These are phyloP conservation scores for Nothophaeocryptopus gaeumannii DNA, from an alignment of 2,329 filamentous ascomycete genomes.

Conservation along the genomic window DNA sequence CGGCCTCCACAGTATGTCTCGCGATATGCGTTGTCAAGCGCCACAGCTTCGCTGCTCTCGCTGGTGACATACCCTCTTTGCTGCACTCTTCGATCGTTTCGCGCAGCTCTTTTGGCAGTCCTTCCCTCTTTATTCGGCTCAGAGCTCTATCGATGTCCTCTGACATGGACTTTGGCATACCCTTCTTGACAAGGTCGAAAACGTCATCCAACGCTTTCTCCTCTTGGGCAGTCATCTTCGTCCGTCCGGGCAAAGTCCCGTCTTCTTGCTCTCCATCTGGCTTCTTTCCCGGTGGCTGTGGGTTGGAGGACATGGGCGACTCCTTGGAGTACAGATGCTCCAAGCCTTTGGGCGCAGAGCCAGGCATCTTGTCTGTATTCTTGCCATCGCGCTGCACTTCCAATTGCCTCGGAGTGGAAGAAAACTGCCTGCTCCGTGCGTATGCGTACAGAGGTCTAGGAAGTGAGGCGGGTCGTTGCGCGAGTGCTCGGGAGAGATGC, in stretches of 20 bases:
- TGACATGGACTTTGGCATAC: slow-evolving; percentile 61
- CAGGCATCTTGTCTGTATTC: slow-evolving; percentile 31
- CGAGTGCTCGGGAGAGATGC: slow-evolving; percentile 34
- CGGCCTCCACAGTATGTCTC: slow-evolving; percentile 47
- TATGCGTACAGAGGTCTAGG: slow-evolving; percentile 45
- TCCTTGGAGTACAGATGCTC: slow-evolving; percentile 47
- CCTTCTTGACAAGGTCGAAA: slow-evolving; percentile 55
- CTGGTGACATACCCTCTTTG: slow-evolving; percentile 54
- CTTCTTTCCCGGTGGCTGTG: slow-evolving; percentile 35
- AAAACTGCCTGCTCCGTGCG: slow-evolving; percentile 44
- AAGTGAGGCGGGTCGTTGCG: slow-evolving; percentile 38
- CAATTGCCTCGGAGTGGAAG: slow-evolving; percentile 28
- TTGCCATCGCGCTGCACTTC: slow-evolving; percentile 38
- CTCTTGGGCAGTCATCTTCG: slow-evolving; percentile 55
- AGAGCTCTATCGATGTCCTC: slow-evolving; percentile 59
- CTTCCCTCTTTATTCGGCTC: slow-evolving; percentile 62
- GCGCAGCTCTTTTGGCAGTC: slow-evolving; percentile 66
- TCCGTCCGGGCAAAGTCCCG: slow-evolving; percentile 34
- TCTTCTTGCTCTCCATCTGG: slow-evolving; percentile 39
- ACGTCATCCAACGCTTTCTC: slow-evolving; percentile 57
- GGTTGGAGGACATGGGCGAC: slow-evolving; percentile 37
- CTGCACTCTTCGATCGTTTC: slow-evolving; percentile 59
- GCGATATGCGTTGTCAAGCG: slow-evolving; percentile 57
- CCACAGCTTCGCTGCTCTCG: slow-evolving; percentile 62
- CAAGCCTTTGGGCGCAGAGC: slow-evolving; percentile 41